Conservation (phyloP, 192 early-diverging fungal genomes). For the Pecoramyces ruminantium region DNA sequence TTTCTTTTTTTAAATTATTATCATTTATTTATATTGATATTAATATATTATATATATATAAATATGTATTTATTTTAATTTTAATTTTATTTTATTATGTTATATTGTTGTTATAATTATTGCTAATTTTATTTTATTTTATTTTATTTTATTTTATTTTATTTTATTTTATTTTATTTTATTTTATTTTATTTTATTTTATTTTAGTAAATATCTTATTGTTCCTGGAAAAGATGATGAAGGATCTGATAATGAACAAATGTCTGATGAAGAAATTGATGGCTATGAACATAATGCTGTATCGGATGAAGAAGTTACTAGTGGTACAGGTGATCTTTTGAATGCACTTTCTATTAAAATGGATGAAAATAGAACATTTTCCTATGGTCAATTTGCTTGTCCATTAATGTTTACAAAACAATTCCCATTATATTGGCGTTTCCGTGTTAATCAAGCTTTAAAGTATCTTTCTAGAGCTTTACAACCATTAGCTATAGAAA, state of each 20-base stretch:
- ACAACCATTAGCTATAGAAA: constrained; percentile 40
- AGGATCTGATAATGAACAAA: constrained; percentile 18
- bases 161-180: too few species aligned
- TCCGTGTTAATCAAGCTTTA: constrained; percentile 44
- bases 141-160: too few species aligned
- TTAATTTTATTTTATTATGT: not conserved
- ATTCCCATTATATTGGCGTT: constrained; percentile 60
- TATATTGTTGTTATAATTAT: constrained; percentile 5
- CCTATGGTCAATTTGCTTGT: constrained; percentile 53
- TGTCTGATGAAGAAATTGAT: constrained; percentile 36
- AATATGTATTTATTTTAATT: too few species aligned
- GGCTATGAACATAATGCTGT: constrained; percentile 7
- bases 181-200: not conserved
- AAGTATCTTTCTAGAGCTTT: constrained; percentile 35
- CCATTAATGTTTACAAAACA: constrained; percentile 34
- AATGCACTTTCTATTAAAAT: not conserved
- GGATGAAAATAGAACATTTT: constrained; percentile 10
- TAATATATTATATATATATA: too few species aligned
- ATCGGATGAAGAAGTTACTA: constrained; percentile 5
- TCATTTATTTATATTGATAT: too few species aligned
- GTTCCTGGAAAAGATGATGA: constrained; percentile 17
- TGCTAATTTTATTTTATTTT: constrained; percentile 4
- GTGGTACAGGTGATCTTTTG: not conserved
- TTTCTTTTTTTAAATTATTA: too few species aligned
- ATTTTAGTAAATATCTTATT: constrained; percentile 31